Percentiles rank a stretch among this genome's conserved stretches.
Evolutionary conservation across 208 protist genomes (phyloP).

Genomic region (Porcisia hertigi): DNA sequence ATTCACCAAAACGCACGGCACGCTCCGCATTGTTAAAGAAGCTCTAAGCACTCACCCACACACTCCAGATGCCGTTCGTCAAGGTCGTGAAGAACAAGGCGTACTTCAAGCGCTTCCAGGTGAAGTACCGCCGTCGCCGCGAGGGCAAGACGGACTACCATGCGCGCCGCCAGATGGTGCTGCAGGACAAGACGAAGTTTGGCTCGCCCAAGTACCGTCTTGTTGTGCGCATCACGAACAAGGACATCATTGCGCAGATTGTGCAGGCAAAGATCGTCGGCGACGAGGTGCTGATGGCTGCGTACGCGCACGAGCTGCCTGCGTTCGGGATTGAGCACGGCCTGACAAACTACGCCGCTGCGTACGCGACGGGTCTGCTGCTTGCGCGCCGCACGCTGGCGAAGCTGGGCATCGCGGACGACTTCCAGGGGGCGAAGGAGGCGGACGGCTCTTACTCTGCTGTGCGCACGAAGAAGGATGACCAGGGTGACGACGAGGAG

Average conservation of each 20-base stretch:
- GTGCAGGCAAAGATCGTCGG: slow-evolving; percentile 95
- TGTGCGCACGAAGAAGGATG: slow-evolving; percentile 73
- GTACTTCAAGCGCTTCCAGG: slow-evolving; percentile 99
- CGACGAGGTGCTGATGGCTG: slow-evolving; percentile 94
- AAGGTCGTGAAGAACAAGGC: slow-evolving; percentile 93
- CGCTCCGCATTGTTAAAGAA: too few species aligned
- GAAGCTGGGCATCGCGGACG: slow-evolving; percentile 94
- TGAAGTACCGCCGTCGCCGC: slow-evolving; percentile 96
- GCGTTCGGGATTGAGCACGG: slow-evolving; percentile 96
- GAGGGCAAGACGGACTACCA: slow-evolving; percentile 99
- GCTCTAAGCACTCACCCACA: neutral
- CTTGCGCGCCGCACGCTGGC: slow-evolving; percentile 95
- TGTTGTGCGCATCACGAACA: slow-evolving; percentile 97
- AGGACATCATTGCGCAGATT: slow-evolving; percentile 97
- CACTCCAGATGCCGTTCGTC: slow-evolving; percentile 76
- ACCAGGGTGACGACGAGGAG: slow-evolving; percentile 85
- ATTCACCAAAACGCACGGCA: too few species aligned
- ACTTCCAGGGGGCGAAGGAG: slow-evolving; percentile 95
- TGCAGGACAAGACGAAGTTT: slow-evolving; percentile 99
- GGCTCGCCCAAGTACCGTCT: slow-evolving; percentile 98
- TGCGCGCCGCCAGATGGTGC: slow-evolving; percentile 94
- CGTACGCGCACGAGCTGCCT: slow-evolving; percentile 98
- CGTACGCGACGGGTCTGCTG: slow-evolving; percentile 97
- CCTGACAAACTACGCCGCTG: slow-evolving; percentile 98
- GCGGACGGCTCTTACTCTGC: slow-evolving; percentile 85